These are phyloP conservation scores for Cladosporium sp. DNA, from an alignment of 2,329 filamentous ascomycete species.

Conservation along the genomic window DNA sequence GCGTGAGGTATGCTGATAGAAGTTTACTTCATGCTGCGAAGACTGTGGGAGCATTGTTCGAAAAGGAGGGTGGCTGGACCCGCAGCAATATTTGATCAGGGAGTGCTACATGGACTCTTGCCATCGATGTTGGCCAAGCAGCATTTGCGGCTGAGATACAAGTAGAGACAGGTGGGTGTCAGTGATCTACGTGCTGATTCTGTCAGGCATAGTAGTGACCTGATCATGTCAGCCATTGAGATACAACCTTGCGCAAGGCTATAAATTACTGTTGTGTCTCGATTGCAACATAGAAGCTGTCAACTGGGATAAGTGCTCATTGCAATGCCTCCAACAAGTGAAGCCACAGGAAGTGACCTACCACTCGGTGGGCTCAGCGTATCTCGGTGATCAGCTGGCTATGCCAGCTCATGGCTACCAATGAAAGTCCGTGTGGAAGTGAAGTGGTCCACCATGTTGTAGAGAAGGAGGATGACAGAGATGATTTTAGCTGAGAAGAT, in stretches of 20 bases:
- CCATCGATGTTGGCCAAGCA: background rate
- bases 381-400: background rate
- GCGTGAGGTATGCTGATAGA: constrained; percentile 47
- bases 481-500: background rate
- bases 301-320: too few species aligned
- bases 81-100: constrained; percentile 1
- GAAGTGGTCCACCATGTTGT: background rate
- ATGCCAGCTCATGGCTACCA: background rate
- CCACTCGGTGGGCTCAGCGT: background rate
- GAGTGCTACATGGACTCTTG: too few species aligned
- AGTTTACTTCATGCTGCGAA: constrained; percentile 46
- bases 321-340: too few species aligned
- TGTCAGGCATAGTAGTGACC: background rate
- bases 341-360: too few species aligned
- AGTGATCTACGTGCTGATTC: background rate
- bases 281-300: background rate
- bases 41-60: constrained; percentile 43
- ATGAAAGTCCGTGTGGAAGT: background rate
- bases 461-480: background rate
- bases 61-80: constrained; percentile 36
- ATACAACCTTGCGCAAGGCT: background rate
- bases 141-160: background rate
- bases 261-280: background rate
- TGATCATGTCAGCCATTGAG: background rate
- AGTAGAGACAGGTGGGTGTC: background rate